These are phyloP conservation scores for Solanum virginianum DNA, from an alignment of 257 asterid species.

Conservation along the genomic window DNA sequence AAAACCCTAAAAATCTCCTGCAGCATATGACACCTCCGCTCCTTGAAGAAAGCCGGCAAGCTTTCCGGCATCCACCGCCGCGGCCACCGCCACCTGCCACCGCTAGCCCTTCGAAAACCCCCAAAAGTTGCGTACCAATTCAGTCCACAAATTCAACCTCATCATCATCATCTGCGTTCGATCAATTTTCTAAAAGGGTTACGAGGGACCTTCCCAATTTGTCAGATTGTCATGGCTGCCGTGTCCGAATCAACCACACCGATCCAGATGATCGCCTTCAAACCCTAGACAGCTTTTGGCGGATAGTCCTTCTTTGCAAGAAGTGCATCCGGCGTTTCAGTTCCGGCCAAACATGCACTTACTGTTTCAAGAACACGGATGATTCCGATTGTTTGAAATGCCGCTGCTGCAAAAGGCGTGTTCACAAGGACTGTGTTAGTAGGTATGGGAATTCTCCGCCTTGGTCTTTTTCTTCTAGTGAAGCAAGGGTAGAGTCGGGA, in stretches of 20 bases:
- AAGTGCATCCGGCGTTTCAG: slow-evolving; percentile 36
- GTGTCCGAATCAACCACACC: slow-evolving; percentile 36
- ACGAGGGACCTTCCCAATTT: slow-evolving; percentile 72
- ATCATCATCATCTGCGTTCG: background rate
- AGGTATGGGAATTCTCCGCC: slow-evolving; percentile 44
- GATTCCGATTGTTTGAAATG: slow-evolving; percentile 34
- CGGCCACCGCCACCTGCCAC: background rate
- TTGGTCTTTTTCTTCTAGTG: slow-evolving; percentile 44
- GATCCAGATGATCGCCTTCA: slow-evolving; percentile 71
- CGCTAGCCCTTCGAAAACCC: background rate
- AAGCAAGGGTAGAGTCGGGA: slow-evolving; percentile 5
- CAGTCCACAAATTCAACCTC: background rate
- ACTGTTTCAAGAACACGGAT: slow-evolving; percentile 45
- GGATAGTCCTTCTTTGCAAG: slow-evolving; percentile 69
- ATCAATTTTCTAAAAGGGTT: slow-evolving; percentile 21
- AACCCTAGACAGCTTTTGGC: slow-evolving; percentile 71
- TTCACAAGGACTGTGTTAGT: slow-evolving; percentile 48
- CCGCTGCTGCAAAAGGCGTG: slow-evolving; percentile 31
- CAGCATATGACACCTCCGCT: background rate
- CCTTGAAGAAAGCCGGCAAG: background rate
- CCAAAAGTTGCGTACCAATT: background rate
- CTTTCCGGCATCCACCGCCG: background rate
- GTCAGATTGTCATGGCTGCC: slow-evolving; percentile 73
- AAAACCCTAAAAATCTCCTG: background rate
- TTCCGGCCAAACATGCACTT: slow-evolving; percentile 50